A percentile compares a stretch with the other conserved stretches of the same genome.
phyloP scores from a whole-genome alignment of 331 rosid genomes.

The Cydonia oblonga region DNA sequence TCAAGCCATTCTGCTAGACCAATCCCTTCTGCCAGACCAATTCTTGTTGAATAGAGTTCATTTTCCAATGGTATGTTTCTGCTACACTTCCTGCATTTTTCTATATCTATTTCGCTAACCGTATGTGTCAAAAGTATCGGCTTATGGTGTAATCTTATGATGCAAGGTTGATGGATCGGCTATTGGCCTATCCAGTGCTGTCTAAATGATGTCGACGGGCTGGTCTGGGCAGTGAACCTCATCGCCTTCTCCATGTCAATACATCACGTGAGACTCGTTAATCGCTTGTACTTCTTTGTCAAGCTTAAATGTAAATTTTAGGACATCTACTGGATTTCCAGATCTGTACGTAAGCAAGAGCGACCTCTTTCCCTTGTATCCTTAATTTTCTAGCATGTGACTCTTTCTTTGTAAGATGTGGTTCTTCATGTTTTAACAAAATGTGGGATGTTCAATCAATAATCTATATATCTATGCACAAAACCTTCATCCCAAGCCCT shows the following conservation, averaged over 20 bases:
- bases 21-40: conserved; percentile 21
- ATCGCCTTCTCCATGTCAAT: conserved; percentile 5
- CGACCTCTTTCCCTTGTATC: background rate
- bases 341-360: background rate
- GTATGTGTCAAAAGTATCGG: background rate
- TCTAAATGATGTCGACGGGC: conserved; percentile 17
- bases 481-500: no score
- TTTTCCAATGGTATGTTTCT: conserved; percentile 23
- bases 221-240: conserved; percentile 8
- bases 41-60: conserved; percentile 36
- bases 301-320: conserved; percentile 26
- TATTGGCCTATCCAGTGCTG: conserved; percentile 9
- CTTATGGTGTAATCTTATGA: conserved; percentile 7
- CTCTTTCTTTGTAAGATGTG: background rate
- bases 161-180: conserved; percentile 24
- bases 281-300: background rate
- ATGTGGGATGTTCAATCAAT: no score
- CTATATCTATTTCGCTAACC: background rate
- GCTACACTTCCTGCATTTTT: background rate
- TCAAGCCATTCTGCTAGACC: conserved; percentile 19
- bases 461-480: no score
- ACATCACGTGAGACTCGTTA: conserved; percentile 2
- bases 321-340: conserved; percentile 11
- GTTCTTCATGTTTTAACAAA: background rate
- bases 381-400: background rate